Base-by-base conservation (phyloP, 768 basidiomycete genomes). In the Pleurotus platypus region DNA sequence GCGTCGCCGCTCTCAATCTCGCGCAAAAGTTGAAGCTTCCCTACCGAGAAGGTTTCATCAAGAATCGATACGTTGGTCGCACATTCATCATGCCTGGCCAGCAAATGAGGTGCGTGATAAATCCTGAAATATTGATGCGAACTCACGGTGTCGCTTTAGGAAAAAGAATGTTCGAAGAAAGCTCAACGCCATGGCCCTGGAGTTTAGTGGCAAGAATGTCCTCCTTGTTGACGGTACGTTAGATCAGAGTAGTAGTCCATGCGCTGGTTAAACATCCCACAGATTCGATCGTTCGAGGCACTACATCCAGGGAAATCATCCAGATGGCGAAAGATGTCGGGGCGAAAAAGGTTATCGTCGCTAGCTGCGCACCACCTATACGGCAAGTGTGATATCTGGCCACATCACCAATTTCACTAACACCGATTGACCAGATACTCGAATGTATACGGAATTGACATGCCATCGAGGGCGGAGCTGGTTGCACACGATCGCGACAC, bases 41-140 rank as follows among this genome's bases (percentile, higher is more conserved):
- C 3, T 99, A 98, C 71, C 85, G 97, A 46, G 97, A 99, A 74
- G 97, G 97, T 1, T 98, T 99, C 70, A 85, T 98, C 63, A 99
- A 99, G 78, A 99, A 99, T 70, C 86, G 97, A 35, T 99, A 99
- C 72, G 94, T 98, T 30, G 97, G 95, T 2, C 78, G 97, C 62
- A 99, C 97, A 0, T 99, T 99, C 70, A 98, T 99, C 73, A 99
- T 99, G 97, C 96, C 97, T 6, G 97, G 96, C 20, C 97, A 99
- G 69, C 89, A 92, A 70, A 90, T 93, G 86, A 84, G 94, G 92
- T 85, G 65, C 40, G 60, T 35, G 30, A 9, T 35, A 11, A 9
- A 11, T 35, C 11, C 2, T 9, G 30, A 11, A 11, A 35, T 35
- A 0, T 9, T 9, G 30, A 35, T 18, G 15, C 22, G 26, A 55